Evolutionary conservation across 2,329 filamentous ascomycete species (phyloP).

Genomic region (Corniculantispora saksenae): DNA sequence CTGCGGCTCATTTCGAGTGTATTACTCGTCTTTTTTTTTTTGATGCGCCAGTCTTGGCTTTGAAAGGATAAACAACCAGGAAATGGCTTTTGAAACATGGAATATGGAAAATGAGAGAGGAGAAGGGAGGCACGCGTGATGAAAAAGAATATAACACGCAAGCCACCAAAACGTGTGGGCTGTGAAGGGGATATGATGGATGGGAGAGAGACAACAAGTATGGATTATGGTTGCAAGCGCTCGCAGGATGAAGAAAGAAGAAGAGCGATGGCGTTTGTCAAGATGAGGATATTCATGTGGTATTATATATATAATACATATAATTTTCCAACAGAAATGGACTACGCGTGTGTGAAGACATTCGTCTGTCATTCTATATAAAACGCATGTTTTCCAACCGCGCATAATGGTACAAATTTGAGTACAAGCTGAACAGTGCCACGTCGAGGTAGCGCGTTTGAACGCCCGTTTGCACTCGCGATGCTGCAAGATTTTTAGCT

Average conservation of each 20-base stretch:
- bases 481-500: too few relatives aligned
- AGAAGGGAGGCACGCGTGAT: not conserved
- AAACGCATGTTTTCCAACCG: too few relatives aligned
- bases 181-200: not conserved
- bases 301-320: constrained; percentile 1
- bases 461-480: not conserved
- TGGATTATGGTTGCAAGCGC: not conserved
- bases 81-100: not conserved
- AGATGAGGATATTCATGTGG: constrained; percentile 6
- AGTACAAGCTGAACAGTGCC: not conserved
- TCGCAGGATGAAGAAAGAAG: not conserved
- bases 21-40: not conserved
- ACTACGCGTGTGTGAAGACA: too few relatives aligned
- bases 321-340: constrained; percentile 12
- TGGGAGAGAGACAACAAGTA: not conserved
- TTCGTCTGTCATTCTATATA: too few relatives aligned
- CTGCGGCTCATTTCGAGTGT: constrained; percentile 6
- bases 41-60: not conserved
- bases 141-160: too few relatives aligned
- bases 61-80: not conserved
- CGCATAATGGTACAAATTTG: too few relatives aligned
- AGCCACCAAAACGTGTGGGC: not conserved
- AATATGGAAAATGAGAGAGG: not conserved
- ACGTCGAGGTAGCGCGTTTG: not conserved
- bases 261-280: not conserved